phyloP scores from a whole-genome alignment of 306 rosid species.

The Trifolium repens region DNA sequence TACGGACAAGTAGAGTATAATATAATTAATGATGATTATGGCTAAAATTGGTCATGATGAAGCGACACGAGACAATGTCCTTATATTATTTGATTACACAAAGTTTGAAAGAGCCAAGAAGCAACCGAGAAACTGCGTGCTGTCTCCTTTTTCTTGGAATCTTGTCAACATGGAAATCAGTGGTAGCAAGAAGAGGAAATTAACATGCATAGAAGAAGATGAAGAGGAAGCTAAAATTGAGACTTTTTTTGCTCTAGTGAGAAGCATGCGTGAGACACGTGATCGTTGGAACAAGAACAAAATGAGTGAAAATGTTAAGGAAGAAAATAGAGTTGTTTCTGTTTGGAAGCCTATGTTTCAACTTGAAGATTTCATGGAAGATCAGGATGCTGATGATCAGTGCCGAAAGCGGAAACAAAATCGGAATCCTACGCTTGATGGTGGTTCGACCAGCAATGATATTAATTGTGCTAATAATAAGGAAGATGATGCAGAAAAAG shows the following conservation, averaged over 20 bases:
- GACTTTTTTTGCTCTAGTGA: slow-evolving; percentile 54
- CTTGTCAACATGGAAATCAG: slow-evolving; percentile 39
- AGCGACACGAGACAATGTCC: slow-evolving; percentile 12
- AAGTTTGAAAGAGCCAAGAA: slow-evolving; percentile 26
- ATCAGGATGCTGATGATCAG: neutral
- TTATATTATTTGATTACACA: slow-evolving; percentile 29
- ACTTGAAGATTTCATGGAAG: slow-evolving; percentile 58
- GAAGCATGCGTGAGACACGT: slow-evolving; percentile 60
- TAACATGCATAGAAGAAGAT: slow-evolving; percentile 16
- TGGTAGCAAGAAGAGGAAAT: slow-evolving; percentile 54
- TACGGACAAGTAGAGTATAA: no score
- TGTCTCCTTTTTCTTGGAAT: slow-evolving; percentile 14
- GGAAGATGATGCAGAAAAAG: slow-evolving; percentile 28
- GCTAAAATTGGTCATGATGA: slow-evolving; percentile 19
- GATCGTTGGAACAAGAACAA: slow-evolving; percentile 47
- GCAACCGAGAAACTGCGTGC: slow-evolving; percentile 50
- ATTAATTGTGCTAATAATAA: neutral
- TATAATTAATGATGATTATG: neutral
- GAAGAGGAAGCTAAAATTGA: slow-evolving; percentile 59
- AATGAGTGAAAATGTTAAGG: neutral
- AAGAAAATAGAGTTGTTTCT: slow-evolving; percentile 19
- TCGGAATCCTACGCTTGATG: neutral
- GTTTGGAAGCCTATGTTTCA: slow-evolving; percentile 65
- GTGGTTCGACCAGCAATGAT: slow-evolving; percentile 8
- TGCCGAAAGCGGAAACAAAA: neutral